Evolutionary conservation across 2,329 filamentous ascomycete genomes (phyloP).

Genomic region (Diaporthe ampelina): DNA sequence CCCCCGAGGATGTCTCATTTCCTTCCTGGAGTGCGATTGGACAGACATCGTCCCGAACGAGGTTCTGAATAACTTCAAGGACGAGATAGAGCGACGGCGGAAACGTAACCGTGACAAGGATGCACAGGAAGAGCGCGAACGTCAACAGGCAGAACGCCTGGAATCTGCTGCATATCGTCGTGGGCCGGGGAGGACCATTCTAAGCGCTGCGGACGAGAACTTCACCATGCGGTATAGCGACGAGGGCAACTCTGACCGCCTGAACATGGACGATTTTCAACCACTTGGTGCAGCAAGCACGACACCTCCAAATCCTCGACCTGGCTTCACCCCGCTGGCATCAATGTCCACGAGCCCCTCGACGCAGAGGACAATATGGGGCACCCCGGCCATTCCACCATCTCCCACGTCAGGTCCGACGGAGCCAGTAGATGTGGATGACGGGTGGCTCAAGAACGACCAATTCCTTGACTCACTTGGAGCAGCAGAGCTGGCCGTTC

Average conservation of each 20-base stretch:
- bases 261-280: constrained; percentile 75
- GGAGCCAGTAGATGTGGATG: constrained; percentile 61
- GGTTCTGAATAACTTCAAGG: constrained; percentile 80
- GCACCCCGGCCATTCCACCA: constrained; percentile 78
- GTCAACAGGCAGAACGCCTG: constrained; percentile 83
- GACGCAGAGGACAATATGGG: constrained; percentile 87
- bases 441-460: constrained; percentile 90
- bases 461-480: constrained; percentile 79
- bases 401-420: constrained; percentile 67
- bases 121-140: constrained; percentile 86
- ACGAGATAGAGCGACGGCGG: constrained; percentile 81
- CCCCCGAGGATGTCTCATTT: constrained; percentile 91
- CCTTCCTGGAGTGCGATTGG: constrained; percentile 95
- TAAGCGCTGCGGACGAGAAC: constrained; percentile 58
- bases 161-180: constrained; percentile 79
- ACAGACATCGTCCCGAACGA: constrained; percentile 86
- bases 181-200: constrained; percentile 54
- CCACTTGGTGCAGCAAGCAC: constrained; percentile 68
- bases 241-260: constrained; percentile 48
- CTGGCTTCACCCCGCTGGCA: constrained; percentile 77
- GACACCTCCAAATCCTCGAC: constrained; percentile 69
- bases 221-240: constrained; percentile 47
- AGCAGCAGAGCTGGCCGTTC: constrained; percentile 70
- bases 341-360: constrained; percentile 87
- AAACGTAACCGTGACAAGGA: constrained; percentile 88